Evolutionary conservation across 2,329 filamentous ascomycete genomes (phyloP).

Genomic region (Arthrobotrys musiformis): DNA sequence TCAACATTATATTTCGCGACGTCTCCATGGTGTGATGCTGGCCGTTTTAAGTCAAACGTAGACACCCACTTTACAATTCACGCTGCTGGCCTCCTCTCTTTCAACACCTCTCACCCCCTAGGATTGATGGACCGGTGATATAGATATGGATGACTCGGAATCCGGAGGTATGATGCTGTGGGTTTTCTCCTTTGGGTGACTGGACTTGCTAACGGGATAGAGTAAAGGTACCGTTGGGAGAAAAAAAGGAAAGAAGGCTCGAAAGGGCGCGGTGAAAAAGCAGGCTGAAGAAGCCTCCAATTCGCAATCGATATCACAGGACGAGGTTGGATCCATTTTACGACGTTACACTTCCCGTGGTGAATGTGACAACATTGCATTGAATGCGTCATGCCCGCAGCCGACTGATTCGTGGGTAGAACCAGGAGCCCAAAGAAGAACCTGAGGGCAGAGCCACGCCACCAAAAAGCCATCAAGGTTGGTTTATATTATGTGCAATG

Average conservation of each 20-base stretch:
- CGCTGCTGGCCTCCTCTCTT: no score
- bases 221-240: constrained; percentile 42
- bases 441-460: background rate
- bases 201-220: constrained; percentile 9
- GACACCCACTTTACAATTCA: background rate
- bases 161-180: constrained; percentile 40
- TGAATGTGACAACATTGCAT: background rate
- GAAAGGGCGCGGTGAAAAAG: constrained; percentile 29
- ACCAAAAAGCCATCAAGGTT: constrained; percentile 7
- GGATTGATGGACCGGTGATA: constrained; percentile 42
- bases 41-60: background rate
- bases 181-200: background rate
- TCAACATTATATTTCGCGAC: background rate
- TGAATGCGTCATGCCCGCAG: background rate
- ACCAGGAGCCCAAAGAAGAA: constrained; percentile 6
- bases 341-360: background rate
- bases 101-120: background rate
- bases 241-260: constrained; percentile 47
- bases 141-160: constrained; percentile 49
- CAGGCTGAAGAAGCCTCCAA: constrained; percentile 9
- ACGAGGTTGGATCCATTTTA: constrained; percentile 32
- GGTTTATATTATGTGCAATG: background rate
- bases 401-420: constrained; percentile 11
- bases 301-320: constrained; percentile 4
- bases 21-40: background rate